Evolutionary conservation across 306 rosid species (phyloP).

Genomic region (Quercus variabilis): DNA sequence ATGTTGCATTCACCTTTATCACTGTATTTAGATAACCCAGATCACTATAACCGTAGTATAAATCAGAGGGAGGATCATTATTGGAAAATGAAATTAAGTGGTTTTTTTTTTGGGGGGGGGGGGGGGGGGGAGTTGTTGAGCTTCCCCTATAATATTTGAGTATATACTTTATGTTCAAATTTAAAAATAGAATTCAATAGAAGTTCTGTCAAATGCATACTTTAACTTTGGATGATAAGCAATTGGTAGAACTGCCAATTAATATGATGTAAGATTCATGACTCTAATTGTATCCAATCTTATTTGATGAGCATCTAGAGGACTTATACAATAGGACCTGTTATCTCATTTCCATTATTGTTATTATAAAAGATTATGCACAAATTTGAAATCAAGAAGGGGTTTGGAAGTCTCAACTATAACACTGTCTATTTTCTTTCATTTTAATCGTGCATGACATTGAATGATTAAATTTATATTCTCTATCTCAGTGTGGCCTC

Average conservation of each 20-base stretch:
- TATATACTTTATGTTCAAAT: background rate
- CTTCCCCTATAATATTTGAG: too few species aligned
- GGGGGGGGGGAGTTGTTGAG: too few species aligned
- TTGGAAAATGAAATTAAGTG: background rate
- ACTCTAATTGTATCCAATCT: background rate
- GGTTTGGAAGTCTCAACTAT: background rate
- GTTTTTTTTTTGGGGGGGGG: background rate
- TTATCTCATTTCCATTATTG: background rate
- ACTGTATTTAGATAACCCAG: background rate
- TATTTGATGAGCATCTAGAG: background rate
- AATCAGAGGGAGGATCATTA: background rate
- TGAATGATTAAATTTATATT: background rate
- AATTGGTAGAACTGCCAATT: background rate
- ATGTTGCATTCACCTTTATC: background rate
- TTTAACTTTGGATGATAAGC: background rate
- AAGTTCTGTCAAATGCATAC: background rate
- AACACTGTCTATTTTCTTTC: slow-evolving; percentile 4
- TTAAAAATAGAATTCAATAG: background rate
- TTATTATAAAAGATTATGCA: background rate
- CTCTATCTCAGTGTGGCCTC: slow-evolving; percentile 25
- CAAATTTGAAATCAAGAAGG: background rate
- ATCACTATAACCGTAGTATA: background rate
- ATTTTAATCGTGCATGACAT: background rate
- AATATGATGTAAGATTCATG: background rate
- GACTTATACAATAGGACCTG: background rate